Evolutionary conservation across 1,284 basidiomycete species (phyloP).

Genomic region (Albatrellus sp.): DNA sequence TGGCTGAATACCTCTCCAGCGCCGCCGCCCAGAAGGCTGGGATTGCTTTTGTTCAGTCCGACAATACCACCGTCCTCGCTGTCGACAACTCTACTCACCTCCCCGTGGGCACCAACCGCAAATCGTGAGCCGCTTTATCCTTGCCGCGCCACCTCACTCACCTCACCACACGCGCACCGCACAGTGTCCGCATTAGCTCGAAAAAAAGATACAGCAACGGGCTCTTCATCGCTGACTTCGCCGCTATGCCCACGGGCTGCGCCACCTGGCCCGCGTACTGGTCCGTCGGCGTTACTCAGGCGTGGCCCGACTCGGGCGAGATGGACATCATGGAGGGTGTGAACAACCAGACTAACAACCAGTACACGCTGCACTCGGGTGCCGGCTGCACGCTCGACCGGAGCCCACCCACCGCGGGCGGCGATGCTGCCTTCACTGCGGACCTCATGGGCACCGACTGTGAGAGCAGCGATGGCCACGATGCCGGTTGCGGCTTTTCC

Average conservation of each 20-base stretch:
- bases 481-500: conserved; percentile 56
- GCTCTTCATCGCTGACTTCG: conserved; percentile 71
- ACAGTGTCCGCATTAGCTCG: conserved; percentile 59
- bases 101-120: conserved; percentile 38
- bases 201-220: conserved; percentile 56
- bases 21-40: conserved; percentile 32
- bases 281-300: conserved; percentile 31
- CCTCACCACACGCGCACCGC: not conserved
- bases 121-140: conserved; percentile 37
- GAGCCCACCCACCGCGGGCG: conserved; percentile 14
- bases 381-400: conserved; percentile 38
- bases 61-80: conserved; percentile 41
- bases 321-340: conserved; percentile 28
- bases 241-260: conserved; percentile 68
- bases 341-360: conserved; percentile 43
- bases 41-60: conserved; percentile 46
- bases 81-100: conserved; percentile 49
- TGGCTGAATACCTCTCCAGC: conserved; percentile 40
- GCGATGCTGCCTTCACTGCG: conserved; percentile 17
- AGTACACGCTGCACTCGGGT: conserved; percentile 59
- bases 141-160: not conserved
- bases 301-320: conserved; percentile 60
- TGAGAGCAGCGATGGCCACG: conserved; percentile 31
- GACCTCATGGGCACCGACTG: conserved; percentile 31
- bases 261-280: conserved; percentile 72